A percentile compares a stretch with the other conserved stretches of the same genome.
phyloP scores from a whole-genome alignment of 805 yeast genomes.

The Wickerhamiella spandovensis region DNA sequence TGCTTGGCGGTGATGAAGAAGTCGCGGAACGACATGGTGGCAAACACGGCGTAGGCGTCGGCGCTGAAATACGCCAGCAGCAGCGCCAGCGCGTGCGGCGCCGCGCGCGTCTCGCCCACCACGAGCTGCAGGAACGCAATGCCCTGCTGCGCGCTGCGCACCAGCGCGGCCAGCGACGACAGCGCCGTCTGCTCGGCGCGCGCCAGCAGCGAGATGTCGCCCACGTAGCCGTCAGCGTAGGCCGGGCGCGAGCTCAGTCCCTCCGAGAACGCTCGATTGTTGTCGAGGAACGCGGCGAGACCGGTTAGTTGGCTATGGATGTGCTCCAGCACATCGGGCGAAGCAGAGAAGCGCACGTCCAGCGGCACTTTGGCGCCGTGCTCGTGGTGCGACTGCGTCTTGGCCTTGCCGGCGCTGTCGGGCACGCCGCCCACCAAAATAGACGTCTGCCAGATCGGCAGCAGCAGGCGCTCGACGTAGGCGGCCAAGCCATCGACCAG shows the following conservation, averaged over 20 bases:
- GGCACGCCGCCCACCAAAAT: conserved; percentile 35
- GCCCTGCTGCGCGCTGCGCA: conserved; percentile 75
- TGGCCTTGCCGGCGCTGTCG: conserved; percentile 11
- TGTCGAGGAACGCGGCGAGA: conserved; percentile 26
- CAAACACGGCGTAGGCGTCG: conserved; percentile 55
- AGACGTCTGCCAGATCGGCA: conserved; percentile 64
- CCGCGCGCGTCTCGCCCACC: conserved; percentile 49
- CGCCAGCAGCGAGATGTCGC: conserved; percentile 19
- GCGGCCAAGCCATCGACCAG: conserved; percentile 80
- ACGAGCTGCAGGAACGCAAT: conserved; percentile 74
- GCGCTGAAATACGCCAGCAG: conserved; percentile 55
- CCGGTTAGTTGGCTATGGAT: conserved; percentile 23
- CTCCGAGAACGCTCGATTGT: conserved; percentile 34
- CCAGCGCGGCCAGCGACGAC: conserved; percentile 57
- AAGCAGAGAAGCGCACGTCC: neutral
- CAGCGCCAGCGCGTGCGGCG: conserved; percentile 39
- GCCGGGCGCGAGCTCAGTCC: conserved; percentile 23
- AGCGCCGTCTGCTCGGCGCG: conserved; percentile 90
- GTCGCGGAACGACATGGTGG: conserved; percentile 56
- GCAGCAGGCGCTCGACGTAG: conserved; percentile 61
- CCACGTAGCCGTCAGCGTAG: conserved; percentile 5
- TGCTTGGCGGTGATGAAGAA: conserved; percentile 48
- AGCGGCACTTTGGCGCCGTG: conserved; percentile 20
- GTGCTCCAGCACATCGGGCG: conserved; percentile 18
- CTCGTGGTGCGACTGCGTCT: neutral